Evolutionary conservation across 768 basidiomycete genomes (phyloP), one percentile per base, ranked within the genome.

Genomic region (Boletus rubroflammeus): DNA sequence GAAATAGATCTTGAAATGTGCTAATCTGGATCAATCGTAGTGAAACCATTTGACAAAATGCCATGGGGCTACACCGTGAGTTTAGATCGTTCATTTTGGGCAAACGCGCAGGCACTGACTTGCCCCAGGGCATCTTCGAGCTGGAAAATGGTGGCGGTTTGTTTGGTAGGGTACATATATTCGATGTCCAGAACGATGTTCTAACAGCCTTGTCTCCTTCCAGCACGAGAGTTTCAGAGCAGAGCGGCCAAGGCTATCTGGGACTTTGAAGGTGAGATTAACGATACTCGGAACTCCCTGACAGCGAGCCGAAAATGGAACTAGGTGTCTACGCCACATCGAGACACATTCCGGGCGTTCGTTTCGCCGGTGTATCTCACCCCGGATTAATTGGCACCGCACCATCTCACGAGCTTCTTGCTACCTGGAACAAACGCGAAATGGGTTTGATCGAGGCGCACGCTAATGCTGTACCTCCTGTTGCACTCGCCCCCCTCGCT

Each of bases 321-420:
- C 5, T 48, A 84, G 86, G 86, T 36, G 74, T 88, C 51, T 87
- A 85, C 66, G 86, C 86, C 0, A 79, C 83, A 10, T 88, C 86
- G 15, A 78, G 88, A 25, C 88, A 90, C 66, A 83, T 91, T 55
- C 88, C 88, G 0, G 87, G 87, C 26, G 87, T 91, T 7, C 81
- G 83, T 43, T 91, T 91, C 63, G 85, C 86, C 0, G 89, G 88
- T 0, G 80, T 89, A 40, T 83, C 85, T 1, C 88, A 90, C 64
- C 87, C 88, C 3, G 86, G 88, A 38, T 74, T 89, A 31, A 84
- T 86, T 47, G 89, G 88, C 6, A 90, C 88, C 0, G 87, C 87
- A 1, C 88, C 88, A 1, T 88, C 86, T 1, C 72, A 80, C 10
- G 87, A 87, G 59, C 76, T 90, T 5, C 80, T 91, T 23, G 82